Evolutionary conservation across 495 filamentous ascomycete species (phyloP), one percentile per base, ranked within the genome.

Genomic region (Barbatosphaeria neglecta): DNA sequence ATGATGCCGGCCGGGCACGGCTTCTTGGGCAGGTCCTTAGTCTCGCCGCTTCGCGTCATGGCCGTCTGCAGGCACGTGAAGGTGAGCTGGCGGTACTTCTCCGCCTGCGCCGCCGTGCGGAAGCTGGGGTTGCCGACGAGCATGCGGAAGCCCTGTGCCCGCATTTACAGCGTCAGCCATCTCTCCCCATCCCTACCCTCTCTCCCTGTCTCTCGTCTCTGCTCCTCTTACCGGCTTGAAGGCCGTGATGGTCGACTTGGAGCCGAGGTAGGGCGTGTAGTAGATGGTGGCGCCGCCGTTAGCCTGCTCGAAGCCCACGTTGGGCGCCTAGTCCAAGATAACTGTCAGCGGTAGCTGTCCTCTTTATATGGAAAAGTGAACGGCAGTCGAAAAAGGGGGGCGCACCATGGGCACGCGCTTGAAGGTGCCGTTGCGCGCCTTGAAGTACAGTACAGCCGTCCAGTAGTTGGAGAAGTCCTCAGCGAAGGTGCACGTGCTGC

Each of bases 381-480:
- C n/a, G n/a, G n/a, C n/a, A n/a, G n/a, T n/a, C n/a, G n/a, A n/a
- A n/a, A n/a, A n/a, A n/a, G n/a, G n/a, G n/a, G n/a, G n/a, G n/a
- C n/a, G n/a, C 33, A 51, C 54, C 46, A 62, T 58, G 2, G 63
- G 63, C 1, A 68, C 65, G 13, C 63, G 60, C 50, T 64, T 61
- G 49, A 57, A 66, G 8, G 62, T 64, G 20, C 62, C 62, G 42
- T 68, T 66, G 0, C 57, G 54, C 10, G 64, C 59, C 15, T 52
- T 52, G 53, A 65, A 68, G 57, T 61, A 68, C 35, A 69, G 56
- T 8, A 59, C 50, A 2, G 65, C 63, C 1, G 63, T 66, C 63
- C 63, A 66, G 46, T 68, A 66, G 56, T 66, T 66, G 10, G 60
- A 63, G 11, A 59, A 59, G 27, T 63, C 60, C 23, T 63, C 58